Evolutionary conservation across 225 moss, liverwort and hornwort genomes (phyloP).

Genomic region (Physcomitrium patens): DNA sequence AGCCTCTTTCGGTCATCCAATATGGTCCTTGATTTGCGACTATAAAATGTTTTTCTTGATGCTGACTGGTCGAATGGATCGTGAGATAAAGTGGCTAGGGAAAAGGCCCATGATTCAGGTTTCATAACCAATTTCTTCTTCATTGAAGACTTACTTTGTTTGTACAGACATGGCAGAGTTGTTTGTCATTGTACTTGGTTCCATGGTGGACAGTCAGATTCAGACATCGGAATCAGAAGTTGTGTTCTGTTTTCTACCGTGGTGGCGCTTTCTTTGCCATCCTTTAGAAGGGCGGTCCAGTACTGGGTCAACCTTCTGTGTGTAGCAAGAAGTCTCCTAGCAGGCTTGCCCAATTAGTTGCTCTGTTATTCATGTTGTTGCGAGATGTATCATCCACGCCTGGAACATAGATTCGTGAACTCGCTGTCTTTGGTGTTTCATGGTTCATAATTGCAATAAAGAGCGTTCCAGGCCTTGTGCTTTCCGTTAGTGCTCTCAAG

Average conservation of each 20-base stretch:
- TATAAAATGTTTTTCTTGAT: slow-evolving; percentile 92
- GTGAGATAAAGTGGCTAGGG: slow-evolving; percentile 90
- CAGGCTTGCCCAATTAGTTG: slow-evolving; percentile 10
- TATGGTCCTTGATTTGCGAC: slow-evolving; percentile 91
- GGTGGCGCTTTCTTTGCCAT: not conserved
- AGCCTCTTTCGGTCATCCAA: slow-evolving; percentile 76
- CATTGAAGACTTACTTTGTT: slow-evolving; percentile 20
- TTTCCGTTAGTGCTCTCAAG: not conserved
- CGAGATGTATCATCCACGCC: slow-evolving; percentile 9
- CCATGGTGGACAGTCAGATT: slow-evolving; percentile 9
- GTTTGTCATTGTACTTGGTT: slow-evolving; percentile 24
- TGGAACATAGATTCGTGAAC: slow-evolving; percentile 15
- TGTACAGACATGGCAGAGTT: slow-evolving; percentile 28
- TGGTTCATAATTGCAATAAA: slow-evolving; percentile 32
- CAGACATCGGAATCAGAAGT: not conserved
- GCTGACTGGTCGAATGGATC: slow-evolving; percentile 88
- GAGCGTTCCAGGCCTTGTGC: slow-evolving; percentile 1
- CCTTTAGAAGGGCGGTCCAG: slow-evolving; percentile 2
- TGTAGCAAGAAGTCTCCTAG: slow-evolving; percentile 5
- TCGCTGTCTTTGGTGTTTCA: not conserved
- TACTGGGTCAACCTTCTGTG: not conserved
- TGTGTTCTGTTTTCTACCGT: slow-evolving; percentile 12
- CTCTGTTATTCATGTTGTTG: slow-evolving; percentile 10
- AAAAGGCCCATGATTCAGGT: slow-evolving; percentile 87
- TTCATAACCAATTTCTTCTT: slow-evolving; percentile 43